Percentiles rank a stretch among this genome's conserved stretches.
Conservation (phyloP, 2,329 filamentous ascomycete species). For the Claviceps fusiformis region DNA sequence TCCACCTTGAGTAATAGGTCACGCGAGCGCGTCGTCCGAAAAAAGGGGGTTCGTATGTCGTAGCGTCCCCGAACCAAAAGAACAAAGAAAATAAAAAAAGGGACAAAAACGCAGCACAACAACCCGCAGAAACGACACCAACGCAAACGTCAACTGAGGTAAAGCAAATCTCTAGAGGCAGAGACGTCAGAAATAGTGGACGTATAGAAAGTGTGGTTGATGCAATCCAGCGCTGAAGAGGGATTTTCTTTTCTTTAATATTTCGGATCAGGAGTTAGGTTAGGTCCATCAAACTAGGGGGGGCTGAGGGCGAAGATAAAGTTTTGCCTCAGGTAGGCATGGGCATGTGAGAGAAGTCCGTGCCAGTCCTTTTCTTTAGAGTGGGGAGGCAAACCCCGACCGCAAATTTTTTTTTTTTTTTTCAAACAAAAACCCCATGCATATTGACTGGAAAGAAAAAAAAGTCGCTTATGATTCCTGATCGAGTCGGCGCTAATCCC, state of each 20-base stretch:
- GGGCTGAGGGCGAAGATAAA: not conserved
- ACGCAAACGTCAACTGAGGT: not conserved
- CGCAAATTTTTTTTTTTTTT: conserved; percentile 5
- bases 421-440: not conserved
- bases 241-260: not conserved
- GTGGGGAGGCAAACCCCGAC: not conserved
- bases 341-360: not conserved
- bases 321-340: not conserved
- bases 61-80: not conserved
- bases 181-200: not conserved
- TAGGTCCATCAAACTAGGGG: not conserved
- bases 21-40: not conserved
- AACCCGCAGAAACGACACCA: not conserved
- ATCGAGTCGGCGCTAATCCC: not conserved
- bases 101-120: not conserved
- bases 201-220: not conserved
- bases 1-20: not conserved
- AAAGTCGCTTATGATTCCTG: conserved; percentile 5
- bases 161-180: not conserved
- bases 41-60: not conserved
- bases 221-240: not conserved
- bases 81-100: not conserved
- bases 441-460: not conserved
- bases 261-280: not conserved
- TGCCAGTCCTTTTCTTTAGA: not conserved